Evolutionary conservation across 192 early-diverging fungal species (phyloP), one percentile per base, ranked within the genome.

Genomic region (Gaertneriomyces sp.): DNA sequence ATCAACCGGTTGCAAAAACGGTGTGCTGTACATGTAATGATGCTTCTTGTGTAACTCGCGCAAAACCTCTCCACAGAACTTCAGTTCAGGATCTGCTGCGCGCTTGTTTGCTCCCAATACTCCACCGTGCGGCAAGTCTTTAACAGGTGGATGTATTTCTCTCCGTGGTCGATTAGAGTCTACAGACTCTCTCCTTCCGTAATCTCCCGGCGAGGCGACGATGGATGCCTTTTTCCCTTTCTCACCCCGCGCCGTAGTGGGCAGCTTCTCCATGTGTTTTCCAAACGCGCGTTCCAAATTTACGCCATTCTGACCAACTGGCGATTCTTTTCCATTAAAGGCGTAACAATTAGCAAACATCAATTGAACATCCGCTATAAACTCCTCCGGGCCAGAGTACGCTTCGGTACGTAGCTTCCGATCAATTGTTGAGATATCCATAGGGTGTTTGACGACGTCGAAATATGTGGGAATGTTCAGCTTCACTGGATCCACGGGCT

Each of bases 341-440:
- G 60, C 57, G 52, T 68, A 79, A 65, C 84, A 86, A 61, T 86
- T 86, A 8, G 77, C 45, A 12, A 83, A 59, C 70, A 84, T 78
- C 10, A 86, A 67, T 10, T 76, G 41, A 11, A 80, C 17, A 54
- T 86, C 84, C 12, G 25, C 74, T 25, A 68, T 45, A 52, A 79
- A 68, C 39, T 69, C 63, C 11, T 85, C 71, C 4, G 80, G 73
- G 17, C 59, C 66, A 6, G 68, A 41, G 66, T 95, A 95, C 16
- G 68, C 67, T 5, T 80, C 79, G 42, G 75, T 55, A 49, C 82
- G 81, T 6, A 94, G 74, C 74, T 88, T 88, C 50, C 70, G 68
- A 71, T 89, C 81, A 40, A 93, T 89, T 0, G 92, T 95, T 33
- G 81, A 76, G 45, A 95, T 64, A 69, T 95, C 91, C 89, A 93